phyloP scores from a whole-genome alignment of 768 basidiomycete genomes.

The Phlebiopsis gigantea region DNA sequence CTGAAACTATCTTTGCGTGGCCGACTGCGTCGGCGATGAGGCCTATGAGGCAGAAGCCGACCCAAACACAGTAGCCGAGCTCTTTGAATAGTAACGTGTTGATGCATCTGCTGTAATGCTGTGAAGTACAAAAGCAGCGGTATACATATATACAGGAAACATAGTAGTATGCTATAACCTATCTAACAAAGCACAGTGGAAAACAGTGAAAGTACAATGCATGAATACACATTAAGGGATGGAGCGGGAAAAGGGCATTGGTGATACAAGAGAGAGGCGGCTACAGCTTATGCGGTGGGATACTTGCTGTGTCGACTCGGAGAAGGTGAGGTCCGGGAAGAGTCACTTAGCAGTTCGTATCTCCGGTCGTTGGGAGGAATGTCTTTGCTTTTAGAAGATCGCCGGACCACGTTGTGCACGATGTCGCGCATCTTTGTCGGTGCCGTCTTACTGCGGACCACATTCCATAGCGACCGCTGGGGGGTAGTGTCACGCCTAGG shows the following conservation, averaged over 20 bases:
- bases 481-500: background rate
- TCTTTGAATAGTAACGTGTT: no score
- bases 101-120: no score
- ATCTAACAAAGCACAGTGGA: background rate
- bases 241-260: no score
- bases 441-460: slow-evolving; percentile 1
- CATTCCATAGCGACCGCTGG: slow-evolving; percentile 4
- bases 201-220: background rate
- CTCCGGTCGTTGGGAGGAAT: background rate
- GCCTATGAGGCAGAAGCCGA: no score
- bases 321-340: background rate
- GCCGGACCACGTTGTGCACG: slow-evolving; percentile 2
- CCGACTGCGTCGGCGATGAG: no score
- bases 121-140: background rate
- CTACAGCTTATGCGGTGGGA: background rate
- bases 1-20: background rate
- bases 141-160: background rate
- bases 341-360: slow-evolving; percentile 3
- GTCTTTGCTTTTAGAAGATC: background rate
- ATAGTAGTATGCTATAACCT: background rate
- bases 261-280: no score
- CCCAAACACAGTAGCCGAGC: no score
- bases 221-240: background rate
- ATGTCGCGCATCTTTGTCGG: slow-evolving; percentile 9
- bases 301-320: background rate